Conservation (phyloP, 352 stramenopile species). For the Globisporangium rhizosaccharum region DNA sequence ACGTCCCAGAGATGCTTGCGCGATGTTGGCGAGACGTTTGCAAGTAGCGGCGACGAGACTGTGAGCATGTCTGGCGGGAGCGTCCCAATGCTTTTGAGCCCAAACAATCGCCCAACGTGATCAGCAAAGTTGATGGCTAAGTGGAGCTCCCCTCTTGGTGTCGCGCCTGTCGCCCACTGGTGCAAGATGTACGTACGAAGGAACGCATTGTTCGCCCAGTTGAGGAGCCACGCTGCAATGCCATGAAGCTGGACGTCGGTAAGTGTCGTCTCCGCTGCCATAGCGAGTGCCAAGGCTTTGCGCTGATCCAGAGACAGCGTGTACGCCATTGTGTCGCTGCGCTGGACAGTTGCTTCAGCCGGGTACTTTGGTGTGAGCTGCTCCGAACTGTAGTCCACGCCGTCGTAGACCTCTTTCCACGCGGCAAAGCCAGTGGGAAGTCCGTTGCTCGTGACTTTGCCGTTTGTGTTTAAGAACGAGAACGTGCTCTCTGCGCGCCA, state of each 20-base stretch:
- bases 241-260: slow-evolving; percentile 31
- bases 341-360: slow-evolving; percentile 14
- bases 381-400: slow-evolving; percentile 46
- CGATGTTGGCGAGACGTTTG: slow-evolving; percentile 14
- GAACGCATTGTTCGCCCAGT: slow-evolving; percentile 35
- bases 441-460: slow-evolving; percentile 12
- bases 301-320: slow-evolving; percentile 20
- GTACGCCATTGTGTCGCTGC: slow-evolving; percentile 15
- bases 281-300: slow-evolving; percentile 19
- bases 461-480: slow-evolving; percentile 29
- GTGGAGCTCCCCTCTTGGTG: slow-evolving; percentile 26
- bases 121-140: slow-evolving; percentile 20
- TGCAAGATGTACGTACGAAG: slow-evolving; percentile 37
- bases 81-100: slow-evolving; percentile 10
- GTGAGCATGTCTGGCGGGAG: slow-evolving; percentile 9
- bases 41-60: slow-evolving; percentile 3
- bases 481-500: slow-evolving; percentile 35
- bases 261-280: slow-evolving; percentile 25
- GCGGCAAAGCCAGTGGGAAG: slow-evolving; percentile 46
- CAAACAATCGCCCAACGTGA: slow-evolving; percentile 25
- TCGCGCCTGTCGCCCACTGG: slow-evolving; percentile 44
- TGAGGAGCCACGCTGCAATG: slow-evolving; percentile 45
- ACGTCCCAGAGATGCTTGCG: slow-evolving; percentile 45
- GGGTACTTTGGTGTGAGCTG: slow-evolving; percentile 35
- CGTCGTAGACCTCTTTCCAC: slow-evolving; percentile 58